These are phyloP conservation scores for Monosporascus sp. DNA, from an alignment of 2,329 filamentous ascomycete species.

Conservation along the genomic window DNA sequence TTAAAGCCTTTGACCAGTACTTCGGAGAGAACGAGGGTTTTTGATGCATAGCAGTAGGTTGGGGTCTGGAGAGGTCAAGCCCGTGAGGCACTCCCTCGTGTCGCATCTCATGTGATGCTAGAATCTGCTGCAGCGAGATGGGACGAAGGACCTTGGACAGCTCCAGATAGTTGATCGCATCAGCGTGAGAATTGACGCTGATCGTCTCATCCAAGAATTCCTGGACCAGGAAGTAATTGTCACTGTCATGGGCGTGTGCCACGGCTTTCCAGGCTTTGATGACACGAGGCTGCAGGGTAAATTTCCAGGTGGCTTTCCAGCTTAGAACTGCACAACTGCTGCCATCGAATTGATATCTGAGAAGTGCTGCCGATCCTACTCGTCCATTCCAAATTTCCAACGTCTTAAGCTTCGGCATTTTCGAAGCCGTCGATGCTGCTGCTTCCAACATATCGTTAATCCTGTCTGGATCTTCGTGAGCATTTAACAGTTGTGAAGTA, in stretches of 20 bases:
- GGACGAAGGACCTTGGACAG: conserved; percentile 3
- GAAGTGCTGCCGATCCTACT: conserved; percentile 8
- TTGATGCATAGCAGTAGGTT: background rate
- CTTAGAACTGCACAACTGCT: conserved; percentile 2
- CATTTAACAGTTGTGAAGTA: conserved; percentile 23
- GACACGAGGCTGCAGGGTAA: conserved; percentile 2
- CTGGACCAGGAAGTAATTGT: background rate
- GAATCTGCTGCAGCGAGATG: conserved; percentile 3
- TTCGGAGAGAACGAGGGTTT: conserved; percentile 3
- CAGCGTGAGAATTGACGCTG: conserved; percentile 4
- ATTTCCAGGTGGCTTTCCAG: conserved; percentile 4
- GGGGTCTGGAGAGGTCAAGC: conserved; percentile 1
- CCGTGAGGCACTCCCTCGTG: conserved; percentile 1
- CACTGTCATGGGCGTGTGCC: conserved; percentile 1
- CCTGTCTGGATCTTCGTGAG: conserved; percentile 10
- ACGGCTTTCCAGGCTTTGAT: conserved; percentile 4
- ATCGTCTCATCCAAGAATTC: conserved; percentile 2
- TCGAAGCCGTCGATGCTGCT: conserved; percentile 17
- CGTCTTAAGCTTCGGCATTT: conserved; percentile 24
- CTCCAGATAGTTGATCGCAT: conserved; percentile 4
- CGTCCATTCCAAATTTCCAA: conserved; percentile 29
- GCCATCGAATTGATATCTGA: conserved; percentile 1
- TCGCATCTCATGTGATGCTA: conserved; percentile 1
- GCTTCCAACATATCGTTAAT: conserved; percentile 22
- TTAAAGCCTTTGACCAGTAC: conserved; percentile 1